Evolutionary conservation across 108 stramenopile species (phyloP).

Genomic region (Chaetoceros tenuissimus): DNA sequence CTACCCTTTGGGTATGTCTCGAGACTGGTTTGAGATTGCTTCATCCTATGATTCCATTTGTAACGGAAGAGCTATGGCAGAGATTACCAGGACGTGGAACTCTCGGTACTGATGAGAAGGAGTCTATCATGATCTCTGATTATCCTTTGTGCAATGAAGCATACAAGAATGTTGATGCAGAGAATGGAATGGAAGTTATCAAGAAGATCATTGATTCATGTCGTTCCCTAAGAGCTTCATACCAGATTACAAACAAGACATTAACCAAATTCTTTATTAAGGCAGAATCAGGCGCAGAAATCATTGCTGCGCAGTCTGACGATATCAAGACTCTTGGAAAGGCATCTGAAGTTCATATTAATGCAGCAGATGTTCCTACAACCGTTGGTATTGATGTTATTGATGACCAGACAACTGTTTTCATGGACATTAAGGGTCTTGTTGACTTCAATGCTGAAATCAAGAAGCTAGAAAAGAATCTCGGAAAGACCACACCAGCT

Average conservation of each 20-base stretch:
- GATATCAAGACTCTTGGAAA: conserved; percentile 82
- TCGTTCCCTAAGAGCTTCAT: conserved; percentile 72
- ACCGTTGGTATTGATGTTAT: conserved; percentile 77
- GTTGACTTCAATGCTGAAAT: conserved; percentile 94
- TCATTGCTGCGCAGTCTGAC: conserved; percentile 32
- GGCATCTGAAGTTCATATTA: conserved; percentile 56
- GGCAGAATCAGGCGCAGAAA: conserved; percentile 36
- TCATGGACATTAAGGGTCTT: conserved; percentile 93
- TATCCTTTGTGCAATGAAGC: conserved; percentile 68
- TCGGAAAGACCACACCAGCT: conserved; percentile 38
- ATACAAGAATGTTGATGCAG: conserved; percentile 46
- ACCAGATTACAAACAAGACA: conserved; percentile 78
- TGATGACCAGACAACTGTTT: conserved; percentile 73
- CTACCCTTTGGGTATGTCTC: conserved; percentile 85
- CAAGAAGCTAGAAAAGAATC: conserved; percentile 72
- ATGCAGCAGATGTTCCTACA: conserved; percentile 41
- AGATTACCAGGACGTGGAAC: conserved; percentile 96
- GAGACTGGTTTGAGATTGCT: conserved; percentile 89
- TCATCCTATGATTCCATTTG: conserved; percentile 99
- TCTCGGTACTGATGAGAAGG: conserved; percentile 66
- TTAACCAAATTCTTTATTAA: conserved; percentile 83
- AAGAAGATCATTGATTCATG: conserved; percentile 79
- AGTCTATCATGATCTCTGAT: conserved; percentile 93
- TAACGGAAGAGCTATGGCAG: conserved; percentile 99
- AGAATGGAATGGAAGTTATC: conserved; percentile 67